Conservation (phyloP, 1,284 basidiomycete species). For the Rhodotorula sp. region DNA sequence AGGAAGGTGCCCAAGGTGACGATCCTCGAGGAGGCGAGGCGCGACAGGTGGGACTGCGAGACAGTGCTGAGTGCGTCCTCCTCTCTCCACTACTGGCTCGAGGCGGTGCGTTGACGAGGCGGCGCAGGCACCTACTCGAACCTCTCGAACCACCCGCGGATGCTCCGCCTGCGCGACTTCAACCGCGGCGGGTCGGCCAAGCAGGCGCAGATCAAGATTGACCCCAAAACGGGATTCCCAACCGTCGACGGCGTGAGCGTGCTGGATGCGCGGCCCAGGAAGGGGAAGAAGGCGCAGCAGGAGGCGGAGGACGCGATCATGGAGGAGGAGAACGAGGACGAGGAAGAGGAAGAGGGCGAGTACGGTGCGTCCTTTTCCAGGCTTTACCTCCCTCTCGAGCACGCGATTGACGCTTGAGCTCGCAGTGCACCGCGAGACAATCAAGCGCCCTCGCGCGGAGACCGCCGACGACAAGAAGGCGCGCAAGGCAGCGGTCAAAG, state of each 20-base stretch:
- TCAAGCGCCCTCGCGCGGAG: slow-evolving; percentile 76
- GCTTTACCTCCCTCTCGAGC: not conserved
- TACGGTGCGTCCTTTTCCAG: slow-evolving; percentile 20
- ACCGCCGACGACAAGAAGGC: slow-evolving; percentile 81
- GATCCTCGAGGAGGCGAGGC: slow-evolving; percentile 56
- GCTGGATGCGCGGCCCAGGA: slow-evolving; percentile 42
- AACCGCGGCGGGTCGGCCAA: not conserved
- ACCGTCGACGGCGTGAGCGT: slow-evolving; percentile 51
- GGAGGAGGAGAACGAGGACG: slow-evolving; percentile 38
- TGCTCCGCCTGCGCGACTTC: slow-evolving; percentile 67
- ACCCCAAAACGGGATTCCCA: slow-evolving; percentile 75
- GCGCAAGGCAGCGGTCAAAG: slow-evolving; percentile 85
- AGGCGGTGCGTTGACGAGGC: not conserved
- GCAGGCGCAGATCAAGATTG: slow-evolving; percentile 65
- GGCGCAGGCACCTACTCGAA: slow-evolving; percentile 85
- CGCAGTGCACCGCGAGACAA: slow-evolving; percentile 45
- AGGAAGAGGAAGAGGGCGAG: slow-evolving; percentile 37
- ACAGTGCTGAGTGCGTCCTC: slow-evolving; percentile 75
- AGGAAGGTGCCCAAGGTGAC: slow-evolving; percentile 34
- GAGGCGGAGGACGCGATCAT: slow-evolving; percentile 39
- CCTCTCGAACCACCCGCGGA: slow-evolving; percentile 86
- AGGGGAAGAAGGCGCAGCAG: slow-evolving; percentile 21
- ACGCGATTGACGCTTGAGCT: too few species aligned
- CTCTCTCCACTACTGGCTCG: not conserved
- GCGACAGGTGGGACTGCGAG: slow-evolving; percentile 89